Evolutionary conservation across 345 rosid genomes (phyloP).

Genomic region (Arabidopsis suecica): DNA sequence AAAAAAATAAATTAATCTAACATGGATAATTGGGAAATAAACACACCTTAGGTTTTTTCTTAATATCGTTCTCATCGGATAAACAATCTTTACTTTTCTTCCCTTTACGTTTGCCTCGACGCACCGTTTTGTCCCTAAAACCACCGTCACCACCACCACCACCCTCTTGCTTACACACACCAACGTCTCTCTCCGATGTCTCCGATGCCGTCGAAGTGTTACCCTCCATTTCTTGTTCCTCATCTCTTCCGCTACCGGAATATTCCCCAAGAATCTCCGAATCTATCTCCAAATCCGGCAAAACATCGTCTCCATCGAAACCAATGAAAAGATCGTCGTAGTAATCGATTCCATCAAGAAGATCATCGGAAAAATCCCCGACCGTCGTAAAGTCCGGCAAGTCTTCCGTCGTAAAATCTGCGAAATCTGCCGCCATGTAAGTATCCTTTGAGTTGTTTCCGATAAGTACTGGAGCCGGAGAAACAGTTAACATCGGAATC

Average conservation of each 20-base stretch:
- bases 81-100: conserved; percentile 63
- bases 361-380: conserved; percentile 45
- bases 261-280: conserved; percentile 69
- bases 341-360: conserved; percentile 67
- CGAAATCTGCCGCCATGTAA: conserved; percentile 53
- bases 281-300: conserved; percentile 81
- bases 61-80: conserved; percentile 43
- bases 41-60: conserved; percentile 44
- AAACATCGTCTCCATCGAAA: conserved; percentile 58
- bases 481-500: conserved; percentile 78
- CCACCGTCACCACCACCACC: conserved; percentile 47
- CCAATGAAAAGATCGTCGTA: conserved; percentile 79
- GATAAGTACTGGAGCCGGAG: conserved; percentile 57
- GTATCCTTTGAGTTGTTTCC: conserved; percentile 47
- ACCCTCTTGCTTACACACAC: conserved; percentile 48
- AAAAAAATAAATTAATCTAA: background rate
- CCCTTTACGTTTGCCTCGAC: conserved; percentile 46
- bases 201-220: conserved; percentile 51
- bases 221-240: conserved; percentile 57
- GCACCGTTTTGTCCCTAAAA: conserved; percentile 43
- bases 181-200: conserved; percentile 41
- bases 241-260: conserved; percentile 62
- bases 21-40: background rate
- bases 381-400: conserved; percentile 57
- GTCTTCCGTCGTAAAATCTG: conserved; percentile 49